Evolutionary conservation across 2,329 filamentous ascomycete species (phyloP).

Genomic region (Monosporascus cannonballus): DNA sequence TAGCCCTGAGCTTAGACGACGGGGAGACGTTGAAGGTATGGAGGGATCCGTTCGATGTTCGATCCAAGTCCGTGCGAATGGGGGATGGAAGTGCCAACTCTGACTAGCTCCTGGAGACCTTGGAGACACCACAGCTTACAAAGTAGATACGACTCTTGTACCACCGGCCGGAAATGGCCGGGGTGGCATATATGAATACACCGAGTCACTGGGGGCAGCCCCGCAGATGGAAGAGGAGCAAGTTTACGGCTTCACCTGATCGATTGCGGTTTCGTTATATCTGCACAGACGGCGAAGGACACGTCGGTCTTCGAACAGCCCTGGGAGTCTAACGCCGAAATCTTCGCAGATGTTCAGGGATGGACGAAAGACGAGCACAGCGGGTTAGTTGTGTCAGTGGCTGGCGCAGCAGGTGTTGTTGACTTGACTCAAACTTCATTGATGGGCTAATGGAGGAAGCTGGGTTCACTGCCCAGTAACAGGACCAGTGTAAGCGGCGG

Average conservation of each 20-base stretch:
- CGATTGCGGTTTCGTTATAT: constrained; percentile 3
- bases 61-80: background rate
- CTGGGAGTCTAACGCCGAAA: background rate
- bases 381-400: background rate
- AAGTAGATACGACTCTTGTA: constrained; percentile 1
- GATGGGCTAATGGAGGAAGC: background rate
- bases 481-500: background rate
- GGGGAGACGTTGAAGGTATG: constrained; percentile 22
- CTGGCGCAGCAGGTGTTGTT: background rate
- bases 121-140: background rate
- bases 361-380: background rate
- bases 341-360: background rate
- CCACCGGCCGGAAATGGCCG: background rate
- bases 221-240: background rate
- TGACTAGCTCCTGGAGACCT: constrained; percentile 2
- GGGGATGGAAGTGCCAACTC: background rate
- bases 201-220: background rate
- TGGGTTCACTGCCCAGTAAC: background rate
- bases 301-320: background rate
- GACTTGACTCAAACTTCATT: background rate
- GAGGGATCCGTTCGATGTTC: constrained; percentile 1
- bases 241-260: background rate
- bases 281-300: background rate
- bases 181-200: constrained; percentile 2
- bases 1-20: constrained; percentile 25